Evolutionary conservation across 768 basidiomycete species (phyloP), one percentile per base, ranked within the genome.

Genomic region (Xerocomellus intermedius): DNA sequence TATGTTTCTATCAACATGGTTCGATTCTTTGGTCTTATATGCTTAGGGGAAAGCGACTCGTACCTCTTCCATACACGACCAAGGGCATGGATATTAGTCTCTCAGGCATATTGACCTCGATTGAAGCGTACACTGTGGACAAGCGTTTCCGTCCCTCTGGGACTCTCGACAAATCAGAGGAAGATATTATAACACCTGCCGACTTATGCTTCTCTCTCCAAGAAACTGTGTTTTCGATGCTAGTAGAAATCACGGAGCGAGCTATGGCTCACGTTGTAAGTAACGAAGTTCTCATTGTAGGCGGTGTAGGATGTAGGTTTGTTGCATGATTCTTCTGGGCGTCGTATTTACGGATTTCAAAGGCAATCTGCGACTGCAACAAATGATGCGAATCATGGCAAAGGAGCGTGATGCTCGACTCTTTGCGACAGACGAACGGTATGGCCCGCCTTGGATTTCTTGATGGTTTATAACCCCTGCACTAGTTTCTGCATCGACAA

Each of bases 311-410:
- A n/a, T 94, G 96, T 96, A 71, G 77, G 92, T 82, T 26, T 22
- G 2, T 33, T 48, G 13, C 28, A 30, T 41, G 16, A 14, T 30
- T n/a, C 4, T 14, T 14, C 42, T 28, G 36, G 28, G 8, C 16
- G 45, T 13, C 10, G 26, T 19, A 26, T 36, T 58, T 8, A 59
- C 28, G 13, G 21, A 16, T 37, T 42, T 35, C n/a, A 39, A 41
- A 98, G 94, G 91, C 63, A 99, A 99, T 67, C 81, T 89, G 64
- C 78, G 96, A 56, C 74, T 99, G 37, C 97, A 99, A 74, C 84
- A 97, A 64, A 99, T 99, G 97, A 99, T 99, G 97, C 88, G 86
- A 17, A 85, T 94, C 56, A 99, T 99, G 97, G 94, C 93, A 5
- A 69, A 80, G 53, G 97, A 98, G 67, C 82, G 97, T 14, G 84